phyloP scores from a whole-genome alignment of 305 asterid species.

The Andrographis paniculata region DNA sequence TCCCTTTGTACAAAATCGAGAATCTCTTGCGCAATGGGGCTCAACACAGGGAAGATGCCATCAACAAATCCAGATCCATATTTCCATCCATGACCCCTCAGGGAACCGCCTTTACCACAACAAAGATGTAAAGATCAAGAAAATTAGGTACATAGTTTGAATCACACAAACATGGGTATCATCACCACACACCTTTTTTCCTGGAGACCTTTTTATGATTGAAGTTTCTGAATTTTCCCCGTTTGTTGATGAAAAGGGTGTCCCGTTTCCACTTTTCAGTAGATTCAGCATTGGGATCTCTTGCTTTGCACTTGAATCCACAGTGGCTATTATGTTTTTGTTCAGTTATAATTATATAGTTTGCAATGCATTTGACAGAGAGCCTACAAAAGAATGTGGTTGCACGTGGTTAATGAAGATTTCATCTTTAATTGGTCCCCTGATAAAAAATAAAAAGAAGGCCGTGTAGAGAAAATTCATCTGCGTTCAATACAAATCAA shows the following conservation, averaged over 20 bases:
- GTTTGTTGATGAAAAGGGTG: constrained; percentile 57
- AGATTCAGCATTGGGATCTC: constrained; percentile 34
- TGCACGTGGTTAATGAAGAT: too few relatives aligned
- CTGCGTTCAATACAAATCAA: too few relatives aligned
- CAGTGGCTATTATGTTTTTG: constrained; percentile 26
- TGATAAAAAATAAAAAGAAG: too few relatives aligned
- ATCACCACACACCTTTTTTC: constrained; percentile 38
- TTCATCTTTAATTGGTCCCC: too few relatives aligned
- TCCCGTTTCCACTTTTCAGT: constrained; percentile 59
- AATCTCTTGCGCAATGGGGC: constrained; percentile 64
- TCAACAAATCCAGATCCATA: constrained; percentile 90
- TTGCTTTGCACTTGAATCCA: constrained; percentile 38
- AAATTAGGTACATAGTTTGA: constrained; percentile 1
- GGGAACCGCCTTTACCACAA: constrained; percentile 58
- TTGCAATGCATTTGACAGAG: constrained; percentile 36
- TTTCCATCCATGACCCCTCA: constrained; percentile 95
- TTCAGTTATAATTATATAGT: constrained; percentile 26
- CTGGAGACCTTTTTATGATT: constrained; percentile 73
- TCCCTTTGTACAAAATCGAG: constrained; percentile 56
- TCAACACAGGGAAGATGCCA: constrained; percentile 78
- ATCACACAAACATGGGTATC: neutral
- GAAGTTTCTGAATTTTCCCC: constrained; percentile 52
- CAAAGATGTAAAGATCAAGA: constrained; percentile 5
- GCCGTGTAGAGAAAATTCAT: too few relatives aligned
- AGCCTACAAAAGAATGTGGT: constrained; percentile 32